Base-by-base conservation (phyloP, 139 green algal species). In the Pleodorina starrii region DNA sequence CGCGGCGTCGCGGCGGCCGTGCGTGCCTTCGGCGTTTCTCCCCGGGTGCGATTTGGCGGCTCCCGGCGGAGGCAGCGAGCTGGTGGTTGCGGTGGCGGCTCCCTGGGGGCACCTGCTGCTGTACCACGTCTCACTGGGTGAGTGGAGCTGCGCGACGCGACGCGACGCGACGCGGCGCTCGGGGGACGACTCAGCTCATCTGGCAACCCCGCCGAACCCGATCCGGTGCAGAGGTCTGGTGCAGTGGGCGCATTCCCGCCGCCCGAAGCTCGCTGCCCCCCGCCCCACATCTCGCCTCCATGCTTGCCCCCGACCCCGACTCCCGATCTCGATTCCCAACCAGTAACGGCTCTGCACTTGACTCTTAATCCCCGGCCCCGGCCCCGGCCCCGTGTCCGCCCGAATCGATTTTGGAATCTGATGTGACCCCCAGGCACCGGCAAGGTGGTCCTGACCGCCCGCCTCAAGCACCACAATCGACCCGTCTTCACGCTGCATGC, bases 401-500 rank as follows among this genome's bases (percentile, higher is more conserved):
- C 9, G 54, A 66, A 32, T n/a, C n/a, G n/a, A n/a, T n/a, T n/a
- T n/a, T n/a, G n/a, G n/a, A n/a, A n/a, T n/a, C n/a, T n/a, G n/a
- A n/a, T n/a, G n/a, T n/a, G n/a, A n/a, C n/a, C n/a, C 46, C 27
- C 88, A 91, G 88, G 29, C 40, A 88, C 68, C 59, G 79, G 88
- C 38, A 57, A 66, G 40, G 68, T 80, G n/a, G 43, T 32, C 1
- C 59, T 77, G 29, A 10, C 42, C 27, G 46, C 46, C 5, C 71
- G 73, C 5, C 78, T 91, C 38, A 84, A 83, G 60, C 57, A 60
- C 29, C 89, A 92, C 84, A 85, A 19, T 48, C 89, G 89, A 38
- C 66, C 89, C 46, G 57, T 92, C 25, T 92, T 92, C 63, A 72
- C 78, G 5, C 38, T 83, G 71, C 84, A 89, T 40, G 86, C 57